Base-by-base conservation (phyloP, 2,329 filamentous ascomycete species). In the Seiridium unicorne region DNA sequence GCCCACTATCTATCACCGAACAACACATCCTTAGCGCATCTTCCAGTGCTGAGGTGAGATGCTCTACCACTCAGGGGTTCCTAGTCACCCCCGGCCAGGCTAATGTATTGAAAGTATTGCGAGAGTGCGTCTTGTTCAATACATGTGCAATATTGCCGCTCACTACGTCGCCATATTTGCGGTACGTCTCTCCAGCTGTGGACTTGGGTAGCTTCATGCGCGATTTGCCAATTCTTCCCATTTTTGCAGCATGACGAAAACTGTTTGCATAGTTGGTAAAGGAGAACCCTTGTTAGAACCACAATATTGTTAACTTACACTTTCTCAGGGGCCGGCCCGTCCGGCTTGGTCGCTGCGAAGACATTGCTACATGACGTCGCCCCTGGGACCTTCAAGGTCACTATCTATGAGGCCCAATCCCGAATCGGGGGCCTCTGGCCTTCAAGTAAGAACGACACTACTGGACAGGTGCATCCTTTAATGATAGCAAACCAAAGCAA, bases 361-460 rank as follows among this genome's bases (percentile, higher is more conserved):
- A 89, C 88, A 0, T 79, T 95, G 35, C 79, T 92, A 62, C 80
- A 87, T 74, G 80, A 86, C 69, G 78, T 78, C 38, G 78, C 83
- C 0, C 72, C 74, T 2, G 79, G 74, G 9, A 77, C 79, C 5
- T 93, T 91, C 75, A 77, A 80, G 4, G 88, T 94, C 53, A 89
- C 85, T 3, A 73, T 96, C 32, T 91, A 89, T 67, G 92, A 96
- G 54, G 77, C 82, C 13, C 82, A 87, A 51, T 69, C 80, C 40
- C 81, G 84, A 44, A 81, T 94, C 13, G 92, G 91, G 9, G 92
- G 92, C 0, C 83, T 95, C n/a, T 96, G 92, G 92, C 88, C 89
- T 3, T 75, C 78, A 1, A 73, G 74, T 10, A 80, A 77, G 57
- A 65, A 75, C 2, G 85, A 87, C 58, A 65, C 63, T n/a, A 74